Evolutionary conservation across 163 green algal species (phyloP).

Genomic region (Chloromonas sp.): DNA sequence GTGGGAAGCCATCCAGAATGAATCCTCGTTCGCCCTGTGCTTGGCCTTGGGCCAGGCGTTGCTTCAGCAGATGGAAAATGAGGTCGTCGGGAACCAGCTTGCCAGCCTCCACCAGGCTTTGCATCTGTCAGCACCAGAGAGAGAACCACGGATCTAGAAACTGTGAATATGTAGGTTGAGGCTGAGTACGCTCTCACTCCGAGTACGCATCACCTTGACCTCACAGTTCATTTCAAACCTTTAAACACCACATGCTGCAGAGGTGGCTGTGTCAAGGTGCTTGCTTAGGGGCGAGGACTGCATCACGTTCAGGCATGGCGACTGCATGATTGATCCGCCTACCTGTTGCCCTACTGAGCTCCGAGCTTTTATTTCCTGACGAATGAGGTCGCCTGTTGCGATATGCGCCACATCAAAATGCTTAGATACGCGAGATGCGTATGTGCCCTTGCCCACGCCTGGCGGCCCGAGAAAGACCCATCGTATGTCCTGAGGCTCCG

Average conservation of each 20-base stretch:
- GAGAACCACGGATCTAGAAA: not conserved
- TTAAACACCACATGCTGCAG: too few relatives aligned
- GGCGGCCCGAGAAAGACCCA: conserved; percentile 82
- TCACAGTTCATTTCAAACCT: too few relatives aligned
- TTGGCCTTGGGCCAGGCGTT: conserved; percentile 43
- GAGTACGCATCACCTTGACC: not conserved
- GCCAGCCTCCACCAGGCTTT: conserved; percentile 61
- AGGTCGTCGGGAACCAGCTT: conserved; percentile 81
- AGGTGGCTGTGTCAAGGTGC: too few relatives aligned
- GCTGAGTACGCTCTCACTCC: not conserved
- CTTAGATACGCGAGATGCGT: conserved; percentile 74
- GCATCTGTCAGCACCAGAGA: conserved; percentile 51
- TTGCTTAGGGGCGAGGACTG: too few relatives aligned
- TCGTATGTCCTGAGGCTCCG: not conserved
- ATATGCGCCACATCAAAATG: conserved; percentile 83
- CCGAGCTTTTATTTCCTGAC: conserved; percentile 75
- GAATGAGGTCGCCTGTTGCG: conserved; percentile 88
- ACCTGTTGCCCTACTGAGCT: conserved; percentile 63
- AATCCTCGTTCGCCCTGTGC: conserved; percentile 62
- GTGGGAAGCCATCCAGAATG: conserved; percentile 91
- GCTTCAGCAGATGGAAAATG: conserved; percentile 45
- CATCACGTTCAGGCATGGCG: not conserved
- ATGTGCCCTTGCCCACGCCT: conserved; percentile 98
- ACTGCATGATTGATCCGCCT: not conserved
- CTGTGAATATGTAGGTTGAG: not conserved